Percentiles rank a stretch among this genome's conserved stretches.
These are phyloP conservation scores for Umbelopsis sp. DNA, from an alignment of 371 early-diverging fungal genomes.

Conservation along the genomic window DNA sequence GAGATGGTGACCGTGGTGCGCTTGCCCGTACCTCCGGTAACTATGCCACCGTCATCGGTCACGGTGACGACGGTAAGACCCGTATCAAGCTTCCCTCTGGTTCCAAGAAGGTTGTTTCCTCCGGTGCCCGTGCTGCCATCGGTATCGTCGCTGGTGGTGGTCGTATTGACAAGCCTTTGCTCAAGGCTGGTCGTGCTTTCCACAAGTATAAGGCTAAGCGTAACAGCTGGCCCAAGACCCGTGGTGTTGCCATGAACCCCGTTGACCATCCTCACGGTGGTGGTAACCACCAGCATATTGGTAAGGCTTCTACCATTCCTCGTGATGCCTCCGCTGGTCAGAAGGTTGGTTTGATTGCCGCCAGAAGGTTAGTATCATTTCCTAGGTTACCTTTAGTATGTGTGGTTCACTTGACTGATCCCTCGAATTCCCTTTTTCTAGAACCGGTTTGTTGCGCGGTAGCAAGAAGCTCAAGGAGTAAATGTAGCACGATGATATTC, in stretches of 20 bases:
- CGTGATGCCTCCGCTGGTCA: slow-evolving; percentile 79
- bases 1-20: slow-evolving; percentile 97
- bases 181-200: slow-evolving; percentile 99
- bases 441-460: slow-evolving; percentile 61
- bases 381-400: neutral
- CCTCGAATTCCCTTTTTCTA: neutral
- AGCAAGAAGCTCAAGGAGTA: slow-evolving; percentile 79
- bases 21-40: slow-evolving; percentile 98
- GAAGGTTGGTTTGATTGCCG: slow-evolving; percentile 40
- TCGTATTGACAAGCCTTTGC: slow-evolving; percentile 99
- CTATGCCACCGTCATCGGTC: slow-evolving; percentile 98
- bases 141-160: slow-evolving; percentile 99
- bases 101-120: slow-evolving; percentile 94
- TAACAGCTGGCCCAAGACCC: slow-evolving; percentile 99
- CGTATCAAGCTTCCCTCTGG: slow-evolving; percentile 98
- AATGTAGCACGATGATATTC: slow-evolving; percentile 15
- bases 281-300: slow-evolving; percentile 99
- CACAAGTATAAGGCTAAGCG: slow-evolving; percentile 99
- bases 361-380: slow-evolving; percentile 20
- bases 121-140: slow-evolving; percentile 94
- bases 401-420: neutral
- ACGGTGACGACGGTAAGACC: slow-evolving; percentile 98
- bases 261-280: slow-evolving; percentile 86
- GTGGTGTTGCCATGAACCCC: slow-evolving; percentile 99
- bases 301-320: slow-evolving; percentile 99